phyloP scores from a whole-genome alignment of 2,329 filamentous ascomycete species.

The Clonostachys rhizophaga region DNA sequence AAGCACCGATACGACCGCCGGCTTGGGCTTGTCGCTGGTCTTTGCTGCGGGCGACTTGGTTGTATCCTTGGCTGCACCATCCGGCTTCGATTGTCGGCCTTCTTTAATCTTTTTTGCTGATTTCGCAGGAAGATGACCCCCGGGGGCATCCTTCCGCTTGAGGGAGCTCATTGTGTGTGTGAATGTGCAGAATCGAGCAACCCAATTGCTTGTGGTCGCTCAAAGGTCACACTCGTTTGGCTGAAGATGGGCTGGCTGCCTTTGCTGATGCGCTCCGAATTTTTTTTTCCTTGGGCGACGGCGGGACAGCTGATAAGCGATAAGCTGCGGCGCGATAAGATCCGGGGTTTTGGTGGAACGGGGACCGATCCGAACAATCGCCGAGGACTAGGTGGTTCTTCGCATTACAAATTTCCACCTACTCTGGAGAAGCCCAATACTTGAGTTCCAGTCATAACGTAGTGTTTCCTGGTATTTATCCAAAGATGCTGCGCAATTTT shows the following conservation, averaged over 20 bases:
- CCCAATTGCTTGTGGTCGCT: too few relatives aligned
- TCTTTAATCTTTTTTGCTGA: slow-evolving; percentile 39
- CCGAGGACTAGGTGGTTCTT: neutral
- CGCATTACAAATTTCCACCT: neutral
- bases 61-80: slow-evolving; percentile 18
- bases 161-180: slow-evolving; percentile 45
- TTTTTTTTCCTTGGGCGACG: neutral
- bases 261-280: neutral
- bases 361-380: slow-evolving; percentile 1
- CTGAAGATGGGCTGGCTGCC: too few relatives aligned
- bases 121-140: slow-evolving; percentile 42
- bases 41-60: slow-evolving; percentile 18
- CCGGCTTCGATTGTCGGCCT: slow-evolving; percentile 42
- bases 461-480: neutral
- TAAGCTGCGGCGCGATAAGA: neutral
- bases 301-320: neutral
- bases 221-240: too few relatives aligned
- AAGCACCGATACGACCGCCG: slow-evolving; percentile 36
- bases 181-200: neutral
- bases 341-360: neutral
- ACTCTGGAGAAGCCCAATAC: neutral
- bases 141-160: slow-evolving; percentile 55
- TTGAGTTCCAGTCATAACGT: neutral
- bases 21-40: slow-evolving; percentile 18
- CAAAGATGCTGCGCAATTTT: slow-evolving; percentile 28